These are phyloP conservation scores for Lipomyces orientalis DNA, from an alignment of 805 yeast species.

Conservation along the genomic window DNA sequence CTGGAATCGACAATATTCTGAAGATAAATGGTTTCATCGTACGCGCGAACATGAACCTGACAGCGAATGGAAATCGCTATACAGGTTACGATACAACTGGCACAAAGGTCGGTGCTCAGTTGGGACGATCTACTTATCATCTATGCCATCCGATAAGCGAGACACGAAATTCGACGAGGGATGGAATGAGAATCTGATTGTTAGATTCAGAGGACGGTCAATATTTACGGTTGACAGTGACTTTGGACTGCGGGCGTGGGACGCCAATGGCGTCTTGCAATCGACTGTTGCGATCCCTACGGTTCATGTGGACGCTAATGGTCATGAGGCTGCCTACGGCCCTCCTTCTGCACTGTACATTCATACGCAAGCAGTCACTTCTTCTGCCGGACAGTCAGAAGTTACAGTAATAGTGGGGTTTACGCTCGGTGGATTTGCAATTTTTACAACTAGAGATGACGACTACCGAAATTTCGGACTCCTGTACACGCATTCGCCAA, in stretches of 20 bases:
- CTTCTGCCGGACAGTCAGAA: not conserved
- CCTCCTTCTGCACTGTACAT: conserved; percentile 17
- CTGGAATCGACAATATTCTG: not conserved
- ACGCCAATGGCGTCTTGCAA: conserved; percentile 8
- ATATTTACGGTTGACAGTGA: conserved; percentile 24
- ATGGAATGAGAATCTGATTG: conserved; percentile 14
- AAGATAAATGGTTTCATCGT: conserved; percentile 8
- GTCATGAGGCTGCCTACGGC: not conserved
- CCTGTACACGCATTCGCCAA: conserved; percentile 15
- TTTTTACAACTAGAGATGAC: conserved; percentile 5
- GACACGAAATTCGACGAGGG: not conserved
- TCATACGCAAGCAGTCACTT: not conserved
- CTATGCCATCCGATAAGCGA: not conserved
- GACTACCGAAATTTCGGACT: conserved; percentile 3
- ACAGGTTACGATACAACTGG: conserved; percentile 31
- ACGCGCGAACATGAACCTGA: conserved; percentile 7
- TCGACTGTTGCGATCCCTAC: conserved; percentile 14
- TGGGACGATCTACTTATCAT: conserved; percentile 17
- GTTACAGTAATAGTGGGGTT: conserved; percentile 25
- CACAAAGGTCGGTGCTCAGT: conserved; percentile 32
- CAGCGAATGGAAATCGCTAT: conserved; percentile 21
- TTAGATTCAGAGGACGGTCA: conserved; percentile 23
- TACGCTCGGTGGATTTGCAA: conserved; percentile 22
- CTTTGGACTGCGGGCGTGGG: conserved; percentile 26
- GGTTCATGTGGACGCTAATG: not conserved